Percentiles rank a stretch among this genome's conserved stretches.
These are phyloP conservation scores for Blastocystis sp. DNA, from an alignment of 352 stramenopile species.

Conservation along the genomic window DNA sequence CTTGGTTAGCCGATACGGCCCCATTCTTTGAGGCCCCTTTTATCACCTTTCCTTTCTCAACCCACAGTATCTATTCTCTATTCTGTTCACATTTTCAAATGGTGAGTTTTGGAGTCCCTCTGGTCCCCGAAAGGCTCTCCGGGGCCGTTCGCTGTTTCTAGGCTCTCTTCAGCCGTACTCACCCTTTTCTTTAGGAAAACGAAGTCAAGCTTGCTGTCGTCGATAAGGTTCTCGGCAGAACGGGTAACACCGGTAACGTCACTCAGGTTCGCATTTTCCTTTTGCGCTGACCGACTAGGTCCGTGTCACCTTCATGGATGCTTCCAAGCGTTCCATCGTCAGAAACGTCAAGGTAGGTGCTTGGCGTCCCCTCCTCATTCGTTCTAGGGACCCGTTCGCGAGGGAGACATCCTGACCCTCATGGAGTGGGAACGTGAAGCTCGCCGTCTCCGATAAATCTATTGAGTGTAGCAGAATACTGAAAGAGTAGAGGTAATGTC, in stretches of 20 bases:
- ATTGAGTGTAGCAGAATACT: slow-evolving; percentile 64
- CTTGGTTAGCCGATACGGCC: background rate
- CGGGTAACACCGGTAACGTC: slow-evolving; percentile 99
- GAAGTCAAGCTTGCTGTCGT: slow-evolving; percentile 95
- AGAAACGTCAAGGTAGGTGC: slow-evolving; percentile 99
- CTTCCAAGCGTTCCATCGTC: slow-evolving; percentile 96
- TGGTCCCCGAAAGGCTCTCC: background rate
- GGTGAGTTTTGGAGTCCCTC: background rate
- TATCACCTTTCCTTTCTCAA: slow-evolving; percentile 3
- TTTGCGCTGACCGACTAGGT: slow-evolving; percentile 73
- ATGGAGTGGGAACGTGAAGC: slow-evolving; percentile 99
- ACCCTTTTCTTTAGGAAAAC: slow-evolving; percentile 59
- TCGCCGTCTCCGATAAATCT: slow-evolving; percentile 90
- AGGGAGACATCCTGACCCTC: slow-evolving; percentile 95
- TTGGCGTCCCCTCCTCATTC: slow-evolving; percentile 76
- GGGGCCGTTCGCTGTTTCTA: background rate
- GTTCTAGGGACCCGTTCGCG: slow-evolving; percentile 27
- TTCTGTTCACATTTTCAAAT: slow-evolving; percentile 54
- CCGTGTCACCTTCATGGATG: slow-evolving; percentile 97
- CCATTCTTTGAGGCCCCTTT: slow-evolving; percentile 11
- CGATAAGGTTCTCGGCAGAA: slow-evolving; percentile 95
- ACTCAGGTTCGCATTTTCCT: slow-evolving; percentile 82
- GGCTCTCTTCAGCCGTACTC: background rate
- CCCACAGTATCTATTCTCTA: slow-evolving; percentile 30
- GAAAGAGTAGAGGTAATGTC: background rate